phyloP scores from a whole-genome alignment of 192 early-diverging fungal species.

The Rhizophlyctis rosea region DNA sequence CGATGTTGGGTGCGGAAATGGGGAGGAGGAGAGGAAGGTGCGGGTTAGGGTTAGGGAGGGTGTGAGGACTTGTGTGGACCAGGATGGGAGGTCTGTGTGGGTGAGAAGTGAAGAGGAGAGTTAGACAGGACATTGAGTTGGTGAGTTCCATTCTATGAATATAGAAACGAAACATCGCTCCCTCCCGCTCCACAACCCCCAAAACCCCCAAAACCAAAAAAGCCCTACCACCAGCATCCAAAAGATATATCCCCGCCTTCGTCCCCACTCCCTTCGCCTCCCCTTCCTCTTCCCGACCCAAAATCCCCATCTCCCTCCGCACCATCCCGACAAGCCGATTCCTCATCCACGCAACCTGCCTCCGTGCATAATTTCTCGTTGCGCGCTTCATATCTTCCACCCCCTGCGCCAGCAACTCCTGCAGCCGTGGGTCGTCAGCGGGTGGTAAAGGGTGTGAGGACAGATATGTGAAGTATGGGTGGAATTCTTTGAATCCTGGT shows the following conservation, averaged over 20 bases:
- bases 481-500: conserved; percentile 85
- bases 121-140: conserved; percentile 54
- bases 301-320: conserved; percentile 11
- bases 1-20: background rate
- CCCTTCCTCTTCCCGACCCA: background rate
- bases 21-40: background rate
- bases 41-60: background rate
- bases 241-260: conserved; percentile 33
- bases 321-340: too few species aligned
- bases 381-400: conserved; percentile 80
- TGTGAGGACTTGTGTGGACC: background rate
- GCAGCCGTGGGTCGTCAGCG: conserved; percentile 10
- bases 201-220: background rate
- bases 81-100: background rate
- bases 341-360: conserved; percentile 77
- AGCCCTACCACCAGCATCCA: conserved; percentile 67
- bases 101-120: conserved; percentile 47
- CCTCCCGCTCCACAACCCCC: too few species aligned
- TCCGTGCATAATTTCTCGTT: conserved; percentile 85
- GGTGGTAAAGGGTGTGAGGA: conserved; percentile 9
- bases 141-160: too few species aligned
- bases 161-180: conserved; percentile 32
- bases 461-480: conserved; percentile 58
- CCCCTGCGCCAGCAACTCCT: conserved; percentile 48
- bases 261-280: background rate